Conservation (phyloP, 495 filamentous ascomycete genomes). For the Thermochaetoides thermophila region DNA sequence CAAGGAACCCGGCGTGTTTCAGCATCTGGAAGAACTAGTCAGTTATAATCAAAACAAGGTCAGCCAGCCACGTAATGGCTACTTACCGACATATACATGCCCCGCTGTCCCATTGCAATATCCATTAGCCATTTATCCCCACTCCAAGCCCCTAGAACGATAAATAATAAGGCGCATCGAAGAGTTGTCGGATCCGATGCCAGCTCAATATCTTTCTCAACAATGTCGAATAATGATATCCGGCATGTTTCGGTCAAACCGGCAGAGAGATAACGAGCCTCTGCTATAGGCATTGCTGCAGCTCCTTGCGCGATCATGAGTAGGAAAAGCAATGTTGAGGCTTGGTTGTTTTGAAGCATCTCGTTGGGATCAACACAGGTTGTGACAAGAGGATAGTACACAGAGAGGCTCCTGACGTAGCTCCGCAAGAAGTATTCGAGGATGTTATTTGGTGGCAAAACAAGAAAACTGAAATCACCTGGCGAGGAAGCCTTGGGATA, state of each 20-base stretch:
- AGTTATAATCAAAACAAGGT: too few relatives aligned
- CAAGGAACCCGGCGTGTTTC: slow-evolving; percentile 38
- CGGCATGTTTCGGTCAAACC: slow-evolving; percentile 50
- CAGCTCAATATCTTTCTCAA: slow-evolving; percentile 49
- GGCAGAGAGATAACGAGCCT: slow-evolving; percentile 44
- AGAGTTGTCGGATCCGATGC: slow-evolving; percentile 41
- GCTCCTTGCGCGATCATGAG: slow-evolving; percentile 55
- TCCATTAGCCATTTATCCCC: slow-evolving; percentile 61
- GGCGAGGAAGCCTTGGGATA: slow-evolving; percentile 21
- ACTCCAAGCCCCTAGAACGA: slow-evolving; percentile 46
- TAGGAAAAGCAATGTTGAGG: slow-evolving; percentile 41
- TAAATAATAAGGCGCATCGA: slow-evolving; percentile 46
- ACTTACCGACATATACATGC: slow-evolving; percentile 49
- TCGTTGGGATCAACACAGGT: slow-evolving; percentile 43
- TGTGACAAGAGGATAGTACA: slow-evolving; percentile 41
- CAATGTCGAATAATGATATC: slow-evolving; percentile 48
- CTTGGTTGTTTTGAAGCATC: slow-evolving; percentile 41
- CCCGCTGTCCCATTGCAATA: slow-evolving; percentile 52
- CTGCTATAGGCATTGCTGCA: slow-evolving; percentile 37
- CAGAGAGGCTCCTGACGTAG: slow-evolving; percentile 41
- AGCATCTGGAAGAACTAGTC: slow-evolving; percentile 36
- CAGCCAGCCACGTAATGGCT: too few relatives aligned
- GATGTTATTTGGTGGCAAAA: slow-evolving; percentile 42
- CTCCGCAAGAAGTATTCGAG: slow-evolving; percentile 46
- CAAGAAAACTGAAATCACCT: slow-evolving; percentile 36